phyloP scores from a whole-genome alignment of 2,329 filamentous ascomycete species.

The Didymellaceae sp. region DNA sequence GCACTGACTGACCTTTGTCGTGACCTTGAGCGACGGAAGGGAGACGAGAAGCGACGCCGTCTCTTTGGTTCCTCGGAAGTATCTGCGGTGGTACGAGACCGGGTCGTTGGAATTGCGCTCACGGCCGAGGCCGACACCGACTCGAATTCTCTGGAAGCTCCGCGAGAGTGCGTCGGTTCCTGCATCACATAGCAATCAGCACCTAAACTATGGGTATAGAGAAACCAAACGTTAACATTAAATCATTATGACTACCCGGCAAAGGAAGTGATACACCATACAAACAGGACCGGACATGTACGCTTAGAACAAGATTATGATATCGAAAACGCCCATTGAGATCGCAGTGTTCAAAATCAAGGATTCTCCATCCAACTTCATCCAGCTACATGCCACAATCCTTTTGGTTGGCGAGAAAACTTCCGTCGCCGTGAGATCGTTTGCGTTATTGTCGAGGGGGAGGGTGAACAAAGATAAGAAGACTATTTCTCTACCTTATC shows the following conservation, averaged over 20 bases:
- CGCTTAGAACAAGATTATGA: slow-evolving; percentile 22
- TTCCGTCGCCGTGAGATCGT: slow-evolving; percentile 16
- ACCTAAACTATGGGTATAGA: slow-evolving; percentile 25
- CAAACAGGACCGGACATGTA: slow-evolving; percentile 28
- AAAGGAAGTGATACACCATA: slow-evolving; percentile 19
- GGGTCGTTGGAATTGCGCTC: slow-evolving; percentile 10
- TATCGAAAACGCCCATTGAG: slow-evolving; percentile 30
- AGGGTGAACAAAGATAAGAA: slow-evolving; percentile 45
- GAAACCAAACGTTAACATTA: slow-evolving; percentile 30
- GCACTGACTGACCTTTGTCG: slow-evolving; percentile 41
- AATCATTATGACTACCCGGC: slow-evolving; percentile 33
- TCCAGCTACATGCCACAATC: slow-evolving; percentile 24
- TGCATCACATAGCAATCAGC: slow-evolving; percentile 49
- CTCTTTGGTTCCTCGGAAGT: slow-evolving; percentile 32
- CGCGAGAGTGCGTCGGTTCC: slow-evolving; percentile 40
- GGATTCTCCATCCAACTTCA: slow-evolving; percentile 16
- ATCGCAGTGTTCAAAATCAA: slow-evolving; percentile 22
- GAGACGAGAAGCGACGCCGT: slow-evolving; percentile 42
- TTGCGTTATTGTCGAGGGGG: slow-evolving; percentile 18
- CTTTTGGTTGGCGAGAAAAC: slow-evolving; percentile 13
- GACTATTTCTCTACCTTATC: slow-evolving; percentile 89
- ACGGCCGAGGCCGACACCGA: slow-evolving; percentile 22
- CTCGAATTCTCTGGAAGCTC: slow-evolving; percentile 43
- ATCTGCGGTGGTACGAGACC: slow-evolving; percentile 18
- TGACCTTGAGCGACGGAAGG: slow-evolving; percentile 41